Evolutionary conservation across 2,329 filamentous ascomycete genomes (phyloP), one percentile per base, ranked within the genome.

Genomic region (Incumbomyces delicatus): DNA sequence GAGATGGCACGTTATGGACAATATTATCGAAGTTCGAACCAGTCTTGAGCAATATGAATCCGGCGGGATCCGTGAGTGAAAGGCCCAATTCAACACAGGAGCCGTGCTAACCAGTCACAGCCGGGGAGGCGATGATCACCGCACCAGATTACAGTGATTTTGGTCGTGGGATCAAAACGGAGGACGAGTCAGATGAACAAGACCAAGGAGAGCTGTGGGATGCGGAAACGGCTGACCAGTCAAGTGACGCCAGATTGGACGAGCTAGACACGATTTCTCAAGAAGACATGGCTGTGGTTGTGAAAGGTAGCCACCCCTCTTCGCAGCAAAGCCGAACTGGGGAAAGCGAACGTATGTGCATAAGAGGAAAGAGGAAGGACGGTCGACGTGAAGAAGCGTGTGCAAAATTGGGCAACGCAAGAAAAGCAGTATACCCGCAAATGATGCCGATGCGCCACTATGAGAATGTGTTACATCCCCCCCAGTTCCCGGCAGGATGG

Each of bases 1-100:
- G 42, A 45, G 38, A 18, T 45, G 16, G 14, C 20, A 33, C 13
- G 54, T 55, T 16, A 48, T 58, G 16, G 38, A 51, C 13, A 45
- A 58, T 13, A 52, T 58, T 18, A 49, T 53, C 37, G 36, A 48
- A 11, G 44, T 53, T 8, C 41, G 56, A 46, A 42, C 47, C n/a
- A 48, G 45, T 32, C 49, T 55, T 41, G 54, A 58, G 44, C 50
- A 51, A 27, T 58, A 50, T 31, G 51, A 55, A 33, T 44, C 41
- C 14, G 51, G 48, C 10, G 52, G 55, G 12, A 51, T 57, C 41
- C 50, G 56, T 58, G 22, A 32, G 56, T 48, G 17, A 17, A 30
- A 8, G 11, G 5, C n/a, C 11, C 17, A 32, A n/a, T 6, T 20
- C 12, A 30, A n/a, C 32, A 39, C 27, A 27, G 22, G 22, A 27